Conservation (phyloP, 208 protist genomes). For the Blastocrithidia nonstop region DNA sequence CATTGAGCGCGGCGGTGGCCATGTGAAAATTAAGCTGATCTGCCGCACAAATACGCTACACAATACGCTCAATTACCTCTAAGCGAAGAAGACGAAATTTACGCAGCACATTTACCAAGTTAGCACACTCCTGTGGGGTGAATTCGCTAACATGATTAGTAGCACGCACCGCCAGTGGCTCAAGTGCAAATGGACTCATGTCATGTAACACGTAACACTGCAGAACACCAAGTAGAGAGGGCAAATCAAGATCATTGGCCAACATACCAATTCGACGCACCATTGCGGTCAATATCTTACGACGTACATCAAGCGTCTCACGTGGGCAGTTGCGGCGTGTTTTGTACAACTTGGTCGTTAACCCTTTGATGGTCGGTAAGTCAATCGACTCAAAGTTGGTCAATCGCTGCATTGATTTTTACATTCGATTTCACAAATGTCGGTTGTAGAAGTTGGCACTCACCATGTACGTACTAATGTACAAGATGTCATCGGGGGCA, state of each 20-base stretch:
- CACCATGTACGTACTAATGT: conserved; percentile 69
- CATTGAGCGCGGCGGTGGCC: conserved; percentile 46
- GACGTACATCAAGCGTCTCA: conserved; percentile 71
- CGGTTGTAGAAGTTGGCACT: conserved; percentile 81
- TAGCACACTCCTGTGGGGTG: conserved; percentile 78
- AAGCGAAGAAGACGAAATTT: conserved; percentile 62
- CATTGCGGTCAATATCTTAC: conserved; percentile 70
- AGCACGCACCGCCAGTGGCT: conserved; percentile 64
- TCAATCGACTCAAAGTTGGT: conserved; percentile 63
- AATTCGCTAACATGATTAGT: conserved; percentile 74
- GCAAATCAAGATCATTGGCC: conserved; percentile 81
- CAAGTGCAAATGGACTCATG: conserved; percentile 46
- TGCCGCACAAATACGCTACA: conserved; percentile 62
- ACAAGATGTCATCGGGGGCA: conserved; percentile 76
- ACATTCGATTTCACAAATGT: conserved; percentile 78
- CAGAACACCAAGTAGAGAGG: conserved; percentile 67
- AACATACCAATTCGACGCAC: conserved; percentile 49
- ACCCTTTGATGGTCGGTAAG: conserved; percentile 65
- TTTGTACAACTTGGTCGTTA: conserved; percentile 80
- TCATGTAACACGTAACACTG: conserved; percentile 84
- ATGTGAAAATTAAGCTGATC: conserved; percentile 78
- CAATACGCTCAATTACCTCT: conserved; percentile 72
- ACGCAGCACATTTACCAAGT: conserved; percentile 60
- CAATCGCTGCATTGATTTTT: conserved; percentile 25
- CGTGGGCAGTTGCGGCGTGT: conserved; percentile 57